These are phyloP conservation scores for Hsuehochloa calcarea DNA, from an alignment of 176 grass and related monocot genomes.

Conservation along the genomic window DNA sequence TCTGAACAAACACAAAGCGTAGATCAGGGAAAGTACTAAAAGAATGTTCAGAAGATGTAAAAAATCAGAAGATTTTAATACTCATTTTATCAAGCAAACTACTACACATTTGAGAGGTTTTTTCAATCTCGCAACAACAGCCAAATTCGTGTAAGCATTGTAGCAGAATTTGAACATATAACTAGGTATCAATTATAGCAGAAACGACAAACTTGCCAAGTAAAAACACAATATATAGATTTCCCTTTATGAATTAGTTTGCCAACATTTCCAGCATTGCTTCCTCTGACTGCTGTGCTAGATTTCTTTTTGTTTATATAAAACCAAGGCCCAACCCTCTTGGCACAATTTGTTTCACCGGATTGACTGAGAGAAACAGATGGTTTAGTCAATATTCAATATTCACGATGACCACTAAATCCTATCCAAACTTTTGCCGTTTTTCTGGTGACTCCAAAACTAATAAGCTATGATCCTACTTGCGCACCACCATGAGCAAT, in stretches of 20 bases:
- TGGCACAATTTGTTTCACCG: neutral
- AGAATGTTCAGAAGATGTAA: neutral
- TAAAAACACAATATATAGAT: neutral
- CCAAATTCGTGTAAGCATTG: neutral
- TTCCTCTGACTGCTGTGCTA: neutral
- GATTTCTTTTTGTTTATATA: neutral
- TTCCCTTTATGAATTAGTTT: neutral
- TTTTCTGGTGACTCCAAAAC: neutral
- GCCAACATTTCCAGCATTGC: neutral
- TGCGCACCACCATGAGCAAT: neutral
- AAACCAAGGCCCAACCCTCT: no score
- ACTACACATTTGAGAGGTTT: neutral
- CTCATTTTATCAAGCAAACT: conserved; percentile 14
- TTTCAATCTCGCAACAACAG: neutral
- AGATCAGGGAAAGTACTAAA: conserved; percentile 15
- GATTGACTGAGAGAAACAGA: neutral
- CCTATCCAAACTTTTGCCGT: neutral
- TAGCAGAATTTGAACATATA: conserved; percentile 1
- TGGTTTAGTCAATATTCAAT: neutral
- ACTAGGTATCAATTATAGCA: neutral
- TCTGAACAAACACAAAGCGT: conserved; percentile 45
- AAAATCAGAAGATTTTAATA: neutral
- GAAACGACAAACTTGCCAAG: neutral
- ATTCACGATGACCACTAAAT: neutral
- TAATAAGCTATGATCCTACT: neutral